Percentiles rank a stretch among this genome's conserved stretches.
These are phyloP conservation scores for Macrotyloma uniflorum DNA, from an alignment of 306 rosid genomes.

Conservation along the genomic window DNA sequence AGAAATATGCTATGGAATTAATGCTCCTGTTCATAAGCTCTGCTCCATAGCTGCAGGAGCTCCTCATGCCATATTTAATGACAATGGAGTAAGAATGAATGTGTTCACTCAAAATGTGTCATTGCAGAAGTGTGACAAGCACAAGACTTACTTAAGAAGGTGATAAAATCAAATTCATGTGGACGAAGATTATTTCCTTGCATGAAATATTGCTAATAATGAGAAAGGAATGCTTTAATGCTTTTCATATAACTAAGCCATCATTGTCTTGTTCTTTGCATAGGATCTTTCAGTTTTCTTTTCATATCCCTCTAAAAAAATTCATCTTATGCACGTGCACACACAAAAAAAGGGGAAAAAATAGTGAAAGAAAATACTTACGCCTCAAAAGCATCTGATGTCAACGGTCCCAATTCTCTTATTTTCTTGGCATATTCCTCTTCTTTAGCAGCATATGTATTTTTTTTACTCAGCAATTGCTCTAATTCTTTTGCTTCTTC, in stretches of 20 bases:
- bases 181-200: not conserved
- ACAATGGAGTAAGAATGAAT: not conserved
- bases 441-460: constrained; percentile 78
- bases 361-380: constrained; percentile 44
- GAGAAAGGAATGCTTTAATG: constrained; percentile 16
- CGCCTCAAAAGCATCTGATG: constrained; percentile 97
- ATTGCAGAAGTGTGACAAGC: constrained; percentile 4
- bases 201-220: constrained; percentile 9
- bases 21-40: not conserved
- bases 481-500: constrained; percentile 95
- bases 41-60: constrained; percentile 13
- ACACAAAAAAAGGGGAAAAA: not conserved
- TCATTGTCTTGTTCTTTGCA: constrained; percentile 6
- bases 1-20: not conserved
- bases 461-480: constrained; percentile 77
- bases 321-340: not conserved
- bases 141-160: constrained; percentile 5
- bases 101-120: not conserved
- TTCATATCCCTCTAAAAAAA: constrained; percentile 12
- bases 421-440: constrained; percentile 89
- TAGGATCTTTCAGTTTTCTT: not conserved
- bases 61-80: constrained; percentile 8
- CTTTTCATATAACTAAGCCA: not conserved
- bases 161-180: not conserved
- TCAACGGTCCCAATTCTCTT: constrained; percentile 87